phyloP scores from a whole-genome alignment of 257 asterid genomes.

The Nicotiana undulata region DNA sequence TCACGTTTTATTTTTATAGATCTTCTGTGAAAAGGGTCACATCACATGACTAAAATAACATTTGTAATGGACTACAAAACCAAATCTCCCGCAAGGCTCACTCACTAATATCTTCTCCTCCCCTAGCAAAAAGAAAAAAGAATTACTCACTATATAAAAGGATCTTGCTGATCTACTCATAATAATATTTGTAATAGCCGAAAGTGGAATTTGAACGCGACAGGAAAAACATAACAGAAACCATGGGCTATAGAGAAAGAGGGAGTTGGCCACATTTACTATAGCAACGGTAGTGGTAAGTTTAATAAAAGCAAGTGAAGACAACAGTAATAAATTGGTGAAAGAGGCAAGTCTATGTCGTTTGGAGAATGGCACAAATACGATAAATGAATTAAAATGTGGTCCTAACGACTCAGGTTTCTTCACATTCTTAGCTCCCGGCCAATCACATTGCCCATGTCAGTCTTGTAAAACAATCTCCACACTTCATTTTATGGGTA shows the following conservation, averaged over 20 bases:
- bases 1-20: no score
- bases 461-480: not conserved
- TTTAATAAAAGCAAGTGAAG: not conserved
- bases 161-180: not conserved
- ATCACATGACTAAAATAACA: no score
- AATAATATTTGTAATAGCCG: not conserved
- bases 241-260: not conserved
- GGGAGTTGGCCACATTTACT: not conserved
- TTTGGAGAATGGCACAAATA: not conserved
- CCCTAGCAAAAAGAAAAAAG: not conserved
- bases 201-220: not conserved
- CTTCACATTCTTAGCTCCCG: not conserved
- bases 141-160: not conserved
- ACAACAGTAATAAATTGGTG: not conserved
- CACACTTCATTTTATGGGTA: not conserved
- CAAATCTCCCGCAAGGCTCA: not conserved
- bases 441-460: not conserved
- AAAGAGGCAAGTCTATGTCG: not conserved
- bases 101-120: not conserved
- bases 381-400: not conserved
- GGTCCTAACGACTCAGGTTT: slow-evolving; percentile 1
- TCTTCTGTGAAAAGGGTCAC: no score
- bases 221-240: not conserved
- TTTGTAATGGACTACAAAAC: no score
- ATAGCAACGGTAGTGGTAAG: not conserved